Evolutionary conservation across 2,329 filamentous ascomycete species (phyloP), one percentile per base, ranked within the genome.

Genomic region (Aspergillus persii): DNA sequence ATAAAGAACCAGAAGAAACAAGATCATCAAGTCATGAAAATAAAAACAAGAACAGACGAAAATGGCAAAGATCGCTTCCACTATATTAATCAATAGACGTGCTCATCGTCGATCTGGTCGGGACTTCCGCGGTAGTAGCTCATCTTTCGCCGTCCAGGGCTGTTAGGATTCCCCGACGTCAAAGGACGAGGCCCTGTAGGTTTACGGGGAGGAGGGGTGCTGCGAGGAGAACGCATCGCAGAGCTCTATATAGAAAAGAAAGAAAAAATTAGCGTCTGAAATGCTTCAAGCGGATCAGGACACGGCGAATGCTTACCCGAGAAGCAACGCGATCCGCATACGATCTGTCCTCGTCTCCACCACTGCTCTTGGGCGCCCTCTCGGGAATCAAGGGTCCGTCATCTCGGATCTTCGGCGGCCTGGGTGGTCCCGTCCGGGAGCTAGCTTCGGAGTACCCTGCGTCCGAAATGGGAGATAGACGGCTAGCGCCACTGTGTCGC

Each of bases 381-480:
- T 80, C 79, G 12, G 86, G 85, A 26, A 88, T 75, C 50, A 88
- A 74, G 5, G 86, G 85, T 0, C 84, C 85, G 26, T 85, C 81
- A 58, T 86, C 83, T 57, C 76, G 76, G 59, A 83, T 71, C 68
- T 84, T 84, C 15, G 82, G 79, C n/a, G 81, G 79, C 50, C 83
- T 77, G 12, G 82, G 77, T 18, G 82, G 80, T 18, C 73, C 68
- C 5, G 67, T 61, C 26, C 69, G 67, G 26, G 76, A 76, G 58
- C 73, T 78, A 30, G 67, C 63, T 58, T 79, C 74, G n/a, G 79
- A 81, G 60, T 78, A 77, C 41, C 76, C 78, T 26, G 69, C 70
- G 55, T 81, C 79, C 3, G 79, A 81, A 50, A 80, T 77, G 2
- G 80, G 79, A 23, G 79, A 80, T 4, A 79, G 70, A 30, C 76